phyloP scores from a whole-genome alignment of 2,329 filamentous ascomycete species.

The Paracamarosporium sp. region DNA sequence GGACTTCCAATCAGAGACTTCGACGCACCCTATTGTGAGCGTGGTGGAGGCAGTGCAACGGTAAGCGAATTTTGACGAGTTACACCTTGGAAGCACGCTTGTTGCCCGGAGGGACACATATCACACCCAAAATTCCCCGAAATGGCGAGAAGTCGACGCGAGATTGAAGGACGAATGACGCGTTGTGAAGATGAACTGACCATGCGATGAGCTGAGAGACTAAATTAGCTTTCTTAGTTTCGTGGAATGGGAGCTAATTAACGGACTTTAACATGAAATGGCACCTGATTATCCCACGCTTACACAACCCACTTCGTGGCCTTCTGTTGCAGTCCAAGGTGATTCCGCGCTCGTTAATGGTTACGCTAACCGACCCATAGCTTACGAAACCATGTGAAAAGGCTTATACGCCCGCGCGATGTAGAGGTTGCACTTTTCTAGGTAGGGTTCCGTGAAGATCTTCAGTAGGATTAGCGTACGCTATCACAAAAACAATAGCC shows the following conservation, averaged over 20 bases:
- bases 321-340: constrained; percentile 11
- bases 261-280: constrained; percentile 19
- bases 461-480: constrained; percentile 19
- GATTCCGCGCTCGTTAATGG: constrained; percentile 6
- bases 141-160: constrained; percentile 3
- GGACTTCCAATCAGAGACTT: constrained; percentile 15
- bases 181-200: neutral
- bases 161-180: constrained; percentile 1
- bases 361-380: constrained; percentile 1
- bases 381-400: constrained; percentile 27
- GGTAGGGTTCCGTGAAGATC: constrained; percentile 8
- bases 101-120: constrained; percentile 11
- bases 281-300: constrained; percentile 35
- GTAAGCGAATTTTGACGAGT: constrained; percentile 15
- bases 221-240: constrained; percentile 28
- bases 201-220: constrained; percentile 5
- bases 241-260: constrained; percentile 28
- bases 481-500: neutral
- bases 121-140: constrained; percentile 1
- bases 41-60: constrained; percentile 21
- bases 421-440: neutral
- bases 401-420: constrained; percentile 19
- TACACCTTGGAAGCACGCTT: constrained; percentile 14
- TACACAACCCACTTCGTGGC: constrained; percentile 24
- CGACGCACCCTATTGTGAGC: constrained; percentile 16